These are phyloP conservation scores for Aureobasidium melanogenum DNA, from an alignment of 2,329 filamentous ascomycete species.

Conservation along the genomic window DNA sequence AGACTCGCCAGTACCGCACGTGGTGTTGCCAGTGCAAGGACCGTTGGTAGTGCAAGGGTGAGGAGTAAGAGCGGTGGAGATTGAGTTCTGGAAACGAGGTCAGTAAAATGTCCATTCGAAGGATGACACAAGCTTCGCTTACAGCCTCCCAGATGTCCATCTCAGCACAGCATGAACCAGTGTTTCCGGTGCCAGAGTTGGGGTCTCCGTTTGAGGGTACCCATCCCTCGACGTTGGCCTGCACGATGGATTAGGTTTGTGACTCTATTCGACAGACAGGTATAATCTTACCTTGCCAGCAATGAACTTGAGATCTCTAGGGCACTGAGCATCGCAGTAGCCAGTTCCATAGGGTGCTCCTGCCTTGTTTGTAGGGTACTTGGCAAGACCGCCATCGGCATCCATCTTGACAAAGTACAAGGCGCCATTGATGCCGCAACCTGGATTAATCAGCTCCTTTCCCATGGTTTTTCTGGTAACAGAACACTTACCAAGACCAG, in stretches of 20 bases:
- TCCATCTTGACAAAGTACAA: slow-evolving; percentile 59
- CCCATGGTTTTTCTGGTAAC: no score
- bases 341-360: slow-evolving; percentile 52
- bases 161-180: slow-evolving; percentile 58
- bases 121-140: not conserved
- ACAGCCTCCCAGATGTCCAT: slow-evolving; percentile 60
- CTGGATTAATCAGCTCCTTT: not conserved
- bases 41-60: slow-evolving; percentile 51
- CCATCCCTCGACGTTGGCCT: slow-evolving; percentile 19
- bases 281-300: slow-evolving; percentile 13
- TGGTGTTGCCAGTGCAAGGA: slow-evolving; percentile 41
- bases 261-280: fast-evolving
- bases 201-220: slow-evolving; percentile 17
- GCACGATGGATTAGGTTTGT: not conserved
- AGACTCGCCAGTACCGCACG: slow-evolving; percentile 42
- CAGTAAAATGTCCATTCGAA: not conserved
- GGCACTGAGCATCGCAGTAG: slow-evolving; percentile 43
- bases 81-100: slow-evolving; percentile 41
- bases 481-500: slow-evolving; percentile 39
- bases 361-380: slow-evolving; percentile 31
- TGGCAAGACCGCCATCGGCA: slow-evolving; percentile 45
- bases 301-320: slow-evolving; percentile 28
- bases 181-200: slow-evolving; percentile 24
- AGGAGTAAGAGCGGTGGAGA: slow-evolving; percentile 56
- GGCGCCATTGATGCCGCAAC: slow-evolving; percentile 64